Conservation (phyloP, 2,329 filamentous ascomycete species). For the Colletotrichum sp. region DNA sequence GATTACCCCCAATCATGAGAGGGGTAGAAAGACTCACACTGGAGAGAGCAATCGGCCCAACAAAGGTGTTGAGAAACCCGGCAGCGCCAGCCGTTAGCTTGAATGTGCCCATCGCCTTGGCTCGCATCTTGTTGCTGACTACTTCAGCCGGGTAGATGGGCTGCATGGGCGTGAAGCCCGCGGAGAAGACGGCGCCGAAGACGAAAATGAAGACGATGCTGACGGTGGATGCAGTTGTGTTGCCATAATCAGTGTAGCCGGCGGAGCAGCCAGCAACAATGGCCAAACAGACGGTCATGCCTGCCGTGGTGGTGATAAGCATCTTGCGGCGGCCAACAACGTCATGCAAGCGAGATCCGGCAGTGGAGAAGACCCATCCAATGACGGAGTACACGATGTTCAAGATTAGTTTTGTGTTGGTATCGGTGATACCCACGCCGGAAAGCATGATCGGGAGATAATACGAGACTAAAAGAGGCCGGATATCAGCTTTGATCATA, state of each 20-base stretch:
- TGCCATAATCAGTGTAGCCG: slow-evolving; percentile 36
- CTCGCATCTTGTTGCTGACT: slow-evolving; percentile 41
- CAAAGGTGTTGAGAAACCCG: slow-evolving; percentile 40
- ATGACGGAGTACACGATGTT: slow-evolving; percentile 45
- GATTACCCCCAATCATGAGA: no score
- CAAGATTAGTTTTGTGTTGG: slow-evolving; percentile 41
- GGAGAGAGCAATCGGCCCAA: slow-evolving; percentile 31
- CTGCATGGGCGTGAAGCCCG: slow-evolving; percentile 41
- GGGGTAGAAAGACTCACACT: slow-evolving; percentile 23
- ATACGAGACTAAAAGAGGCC: slow-evolving; percentile 30
- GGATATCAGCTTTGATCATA: slow-evolving; percentile 5
- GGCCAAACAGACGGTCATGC: slow-evolving; percentile 40
- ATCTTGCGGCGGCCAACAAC: slow-evolving; percentile 44
- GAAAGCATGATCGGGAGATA: slow-evolving; percentile 45
- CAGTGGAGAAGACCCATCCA: slow-evolving; percentile 40
- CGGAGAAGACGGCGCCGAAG: slow-evolving; percentile 39
- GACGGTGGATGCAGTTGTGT: slow-evolving; percentile 34
- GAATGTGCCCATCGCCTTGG: slow-evolving; percentile 37
- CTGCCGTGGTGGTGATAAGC: slow-evolving; percentile 39
- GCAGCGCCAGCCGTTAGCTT: slow-evolving; percentile 40
- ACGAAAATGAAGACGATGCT: slow-evolving; percentile 44
- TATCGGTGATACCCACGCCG: slow-evolving; percentile 42
- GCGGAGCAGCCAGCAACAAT: slow-evolving; percentile 41
- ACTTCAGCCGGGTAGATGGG: slow-evolving; percentile 42
- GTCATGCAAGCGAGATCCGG: slow-evolving; percentile 43